Percentiles rank a stretch among this genome's conserved stretches.
Conservation (phyloP, 495 filamentous ascomycete genomes). For the Elaphomyces granulatus region DNA sequence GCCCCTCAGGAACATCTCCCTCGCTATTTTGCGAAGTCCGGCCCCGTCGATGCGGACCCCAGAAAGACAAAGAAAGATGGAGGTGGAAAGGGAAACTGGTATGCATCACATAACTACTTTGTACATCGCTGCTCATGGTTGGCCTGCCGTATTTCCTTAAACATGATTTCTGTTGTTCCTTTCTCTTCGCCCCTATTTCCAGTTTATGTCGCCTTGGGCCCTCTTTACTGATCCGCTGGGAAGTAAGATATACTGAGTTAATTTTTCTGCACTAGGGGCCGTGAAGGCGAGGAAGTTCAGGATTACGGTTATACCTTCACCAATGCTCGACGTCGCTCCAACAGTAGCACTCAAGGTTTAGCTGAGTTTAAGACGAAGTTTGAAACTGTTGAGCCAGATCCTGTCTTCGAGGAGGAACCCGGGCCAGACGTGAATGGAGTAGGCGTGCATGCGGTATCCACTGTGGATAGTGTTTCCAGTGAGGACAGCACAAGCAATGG, state of each 20-base stretch:
- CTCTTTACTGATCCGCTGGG: too few species aligned
- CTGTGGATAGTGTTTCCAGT: constrained; percentile 1
- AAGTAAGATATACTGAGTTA: too few species aligned
- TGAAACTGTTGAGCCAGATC: constrained; percentile 67
- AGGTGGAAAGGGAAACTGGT: constrained; percentile 90
- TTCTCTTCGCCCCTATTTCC: too few species aligned
- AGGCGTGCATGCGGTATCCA: too few species aligned
- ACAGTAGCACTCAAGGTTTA: constrained; percentile 59
- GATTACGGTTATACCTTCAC: constrained; percentile 65
- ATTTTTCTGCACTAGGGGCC: constrained; percentile 48
- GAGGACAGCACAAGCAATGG: constrained; percentile 3
- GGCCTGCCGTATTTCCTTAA: too few species aligned
- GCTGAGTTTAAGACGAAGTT: constrained; percentile 78
- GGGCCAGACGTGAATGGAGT: too few species aligned
- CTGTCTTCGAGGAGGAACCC: constrained; percentile 76
- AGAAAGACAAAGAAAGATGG: constrained; percentile 96
- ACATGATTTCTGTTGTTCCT: too few species aligned
- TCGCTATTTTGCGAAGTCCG: constrained; percentile 83
- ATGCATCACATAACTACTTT: constrained; percentile 18
- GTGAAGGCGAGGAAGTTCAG: constrained; percentile 64
- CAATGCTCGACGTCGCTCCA: constrained; percentile 84
- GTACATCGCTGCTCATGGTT: neutral
- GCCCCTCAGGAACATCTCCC: constrained; percentile 57
- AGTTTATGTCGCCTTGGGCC: too few species aligned
- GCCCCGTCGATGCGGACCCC: constrained; percentile 66